These are phyloP conservation scores for Hexamita inflata DNA, from an alignment of 208 protist species.

Conservation along the genomic window DNA sequence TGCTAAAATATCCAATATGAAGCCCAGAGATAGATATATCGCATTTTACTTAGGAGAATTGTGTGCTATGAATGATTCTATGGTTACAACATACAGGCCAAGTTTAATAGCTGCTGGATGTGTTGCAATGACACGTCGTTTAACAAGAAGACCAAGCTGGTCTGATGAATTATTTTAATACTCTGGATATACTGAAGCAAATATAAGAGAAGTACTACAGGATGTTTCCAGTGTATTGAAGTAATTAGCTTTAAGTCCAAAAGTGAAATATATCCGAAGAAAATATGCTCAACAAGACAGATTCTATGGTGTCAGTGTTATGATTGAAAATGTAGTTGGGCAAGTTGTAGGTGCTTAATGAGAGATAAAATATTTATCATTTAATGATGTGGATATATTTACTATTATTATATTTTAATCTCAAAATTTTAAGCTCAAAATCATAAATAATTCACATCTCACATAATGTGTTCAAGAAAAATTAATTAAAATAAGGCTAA, in stretches of 20 bases:
- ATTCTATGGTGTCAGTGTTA: conserved; percentile 7
- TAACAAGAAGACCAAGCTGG: conserved; percentile 17
- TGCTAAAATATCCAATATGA: conserved; percentile 9
- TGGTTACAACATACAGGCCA: neutral
- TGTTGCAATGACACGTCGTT: conserved; percentile 5
- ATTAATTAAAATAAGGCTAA: no score
- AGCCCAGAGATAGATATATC: conserved; percentile 17
- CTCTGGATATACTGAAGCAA: neutral
- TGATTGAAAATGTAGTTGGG: conserved; percentile 19
- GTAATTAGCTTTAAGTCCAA: conserved; percentile 4
- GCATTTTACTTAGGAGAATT: conserved; percentile 20
- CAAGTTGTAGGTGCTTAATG: no score
- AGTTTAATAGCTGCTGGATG: conserved; percentile 17
- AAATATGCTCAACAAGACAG: conserved; percentile 21
- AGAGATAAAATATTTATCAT: no score
- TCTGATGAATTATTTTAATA: neutral
- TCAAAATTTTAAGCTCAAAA: no score
- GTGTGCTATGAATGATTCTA: neutral
- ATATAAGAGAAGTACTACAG: neutral
- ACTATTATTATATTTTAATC: no score
- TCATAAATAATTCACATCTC: no score
- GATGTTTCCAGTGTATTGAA: neutral
- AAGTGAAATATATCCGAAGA: conserved; percentile 5
- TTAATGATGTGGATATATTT: no score
- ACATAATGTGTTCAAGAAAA: no score